phyloP scores from a whole-genome alignment of 192 early-diverging fungal genomes.

The Entrophospora sp. region DNA sequence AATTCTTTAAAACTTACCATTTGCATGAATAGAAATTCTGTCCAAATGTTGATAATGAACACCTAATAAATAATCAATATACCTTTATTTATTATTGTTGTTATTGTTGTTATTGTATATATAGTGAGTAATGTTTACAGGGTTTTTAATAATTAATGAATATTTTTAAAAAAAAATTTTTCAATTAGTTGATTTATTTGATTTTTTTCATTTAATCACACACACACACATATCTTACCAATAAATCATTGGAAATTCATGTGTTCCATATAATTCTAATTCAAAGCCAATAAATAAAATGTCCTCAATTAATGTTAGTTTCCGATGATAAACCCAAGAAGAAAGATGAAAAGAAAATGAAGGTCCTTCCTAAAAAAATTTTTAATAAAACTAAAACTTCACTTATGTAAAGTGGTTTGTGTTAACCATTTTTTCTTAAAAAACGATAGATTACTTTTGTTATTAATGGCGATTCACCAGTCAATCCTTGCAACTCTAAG shows the following conservation, averaged over 20 bases:
- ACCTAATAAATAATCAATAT: slow-evolving; percentile 21
- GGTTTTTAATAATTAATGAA: too few relatives aligned
- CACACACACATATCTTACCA: slow-evolving; percentile 28
- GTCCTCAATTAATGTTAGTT: slow-evolving; percentile 45
- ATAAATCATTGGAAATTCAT: slow-evolving; percentile 57
- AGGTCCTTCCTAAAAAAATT: slow-evolving; percentile 12
- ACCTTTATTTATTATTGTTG: too few relatives aligned
- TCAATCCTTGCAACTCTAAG: slow-evolving; percentile 18
- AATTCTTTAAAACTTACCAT: neutral
- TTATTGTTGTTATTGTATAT: too few relatives aligned
- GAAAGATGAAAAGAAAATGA: slow-evolving; percentile 45
- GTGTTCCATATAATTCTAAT: slow-evolving; percentile 52
- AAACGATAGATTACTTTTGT: slow-evolving; percentile 5
- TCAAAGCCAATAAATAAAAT: slow-evolving; percentile 56
- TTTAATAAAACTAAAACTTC: too few relatives aligned
- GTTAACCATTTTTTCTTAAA: too few relatives aligned
- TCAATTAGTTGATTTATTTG: neutral
- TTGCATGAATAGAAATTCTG: slow-evolving; percentile 1
- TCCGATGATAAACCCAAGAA: slow-evolving; percentile 56
- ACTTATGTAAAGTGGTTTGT: too few relatives aligned
- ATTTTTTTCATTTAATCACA: neutral
- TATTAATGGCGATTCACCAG: slow-evolving; percentile 7
- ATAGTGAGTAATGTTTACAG: too few relatives aligned
- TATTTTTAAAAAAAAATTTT: neutral
- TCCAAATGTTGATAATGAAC: slow-evolving; percentile 20